Base-by-base conservation (phyloP, 1,139 yeast genomes). In the Hansenula lynferdii region DNA sequence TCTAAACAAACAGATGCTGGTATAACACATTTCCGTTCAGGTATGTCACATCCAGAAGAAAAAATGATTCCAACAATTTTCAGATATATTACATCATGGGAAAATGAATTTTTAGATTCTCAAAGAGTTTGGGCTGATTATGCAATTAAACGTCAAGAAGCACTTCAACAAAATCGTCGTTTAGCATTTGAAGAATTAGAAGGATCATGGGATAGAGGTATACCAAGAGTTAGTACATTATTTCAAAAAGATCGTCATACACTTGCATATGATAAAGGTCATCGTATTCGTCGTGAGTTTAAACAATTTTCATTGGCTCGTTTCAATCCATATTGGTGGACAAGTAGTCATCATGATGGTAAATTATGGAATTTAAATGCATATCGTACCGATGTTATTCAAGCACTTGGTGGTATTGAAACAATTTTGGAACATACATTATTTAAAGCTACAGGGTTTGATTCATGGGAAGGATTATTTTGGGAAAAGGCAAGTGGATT, bases 401-500 rank as follows among this genome's bases (percentile, higher is more conserved):
- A 92, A 61, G 96, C 97, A 0, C 70, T 94, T 8, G 99, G 99
- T 31, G 99, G 99, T 38, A 85, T 94, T 46, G 97, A 92, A 54
- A 89, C 98, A 0, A 92, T 94, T 57, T 63, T 94, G 47, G 98
- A 92, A 54, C 99, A 94, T 54, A 89, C 98, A 0, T 64, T 94
- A 38, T 94, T 92, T 67, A 86, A 86, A 57, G 98, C 96, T 17
- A 94, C 99, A 1, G 98, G 98, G 0, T 94, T 94, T 58, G 96
- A 85, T 52, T 85, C 95, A 9, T 94, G 98, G 98, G 99, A 94
- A 66, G 98, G 98, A 4, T 67, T 94, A 21, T 94, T 94, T 60
- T 94, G 99, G 99, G 98, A 94, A 56, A 87, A 87, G 54, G 92
- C 95, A 0, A 81, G 96, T 20, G 98, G 98, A 0, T 92, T 90